Base-by-base conservation (phyloP, 2,329 filamentous ascomycete species). In the Fusarium tricinctum region DNA sequence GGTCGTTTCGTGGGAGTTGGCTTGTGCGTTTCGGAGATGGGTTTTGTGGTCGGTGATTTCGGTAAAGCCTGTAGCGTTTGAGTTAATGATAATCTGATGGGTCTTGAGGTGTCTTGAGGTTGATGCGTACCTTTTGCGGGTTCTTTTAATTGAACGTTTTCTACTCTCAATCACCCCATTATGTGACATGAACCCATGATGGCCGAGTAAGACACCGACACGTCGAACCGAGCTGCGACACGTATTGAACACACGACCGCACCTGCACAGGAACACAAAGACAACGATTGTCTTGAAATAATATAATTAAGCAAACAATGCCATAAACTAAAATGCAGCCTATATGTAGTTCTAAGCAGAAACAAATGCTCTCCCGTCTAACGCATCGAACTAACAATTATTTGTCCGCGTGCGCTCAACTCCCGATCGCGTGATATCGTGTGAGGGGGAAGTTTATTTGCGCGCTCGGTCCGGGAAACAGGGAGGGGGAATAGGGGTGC, bases 311-410 rank as follows among this genome's bases (percentile, higher is more conserved):
- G 54, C 50, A 51, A 55, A 55, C 20, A n/a, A 45, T 46, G 39
- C 38, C 58, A 30, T 48, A 43, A 50, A 58, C 64, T 66, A 58
- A 58, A 60, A 54, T 55, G 50, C 55, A 30, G 56, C 26, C 52
- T 66, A 68, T 68, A 48, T 39, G 38, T 39, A 46, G 40, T 69
- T 38, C 60, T 69, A 66, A 69, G 20, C 42, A 55, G 39, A 62
- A 33, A 52, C 23, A 40, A 54, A 48, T 61, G 32, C n/a, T 42
- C 55, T 45, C 20, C 40, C 53, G 7, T n/a, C 26, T 47, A 57
- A 49, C 38, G 45, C 32, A 61, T 33, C 47, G 35, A 61, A 45
- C 17, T 38, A 54, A 54, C n/a, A 38, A 35, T 26, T 33, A 23
- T 28, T 32, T 40, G 28, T 20, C 35, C 14, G 13, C 22, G 17